phyloP scores from a whole-genome alignment of 2,329 filamentous ascomycete genomes.

The Purpureocillium lavendulum region DNA sequence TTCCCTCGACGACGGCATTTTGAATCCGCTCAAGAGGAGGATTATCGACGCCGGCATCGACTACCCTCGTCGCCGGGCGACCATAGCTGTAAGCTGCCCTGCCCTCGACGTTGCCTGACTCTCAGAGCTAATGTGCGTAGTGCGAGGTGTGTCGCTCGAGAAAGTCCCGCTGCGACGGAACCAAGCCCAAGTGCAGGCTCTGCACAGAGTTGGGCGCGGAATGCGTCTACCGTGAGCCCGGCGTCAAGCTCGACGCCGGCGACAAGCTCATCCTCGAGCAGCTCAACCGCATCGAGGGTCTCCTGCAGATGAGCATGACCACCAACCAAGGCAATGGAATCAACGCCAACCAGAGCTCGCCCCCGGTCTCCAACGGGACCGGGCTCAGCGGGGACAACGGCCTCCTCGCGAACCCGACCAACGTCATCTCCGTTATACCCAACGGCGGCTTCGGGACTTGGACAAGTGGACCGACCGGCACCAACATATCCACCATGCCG shows the following conservation, averaged over 20 bases:
- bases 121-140: slow-evolving; percentile 27
- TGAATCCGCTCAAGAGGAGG: slow-evolving; percentile 52
- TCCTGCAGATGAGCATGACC: slow-evolving; percentile 64
- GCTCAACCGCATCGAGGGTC: slow-evolving; percentile 65
- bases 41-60: slow-evolving; percentile 54
- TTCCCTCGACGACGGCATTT: slow-evolving; percentile 41
- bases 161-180: slow-evolving; percentile 73
- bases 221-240: slow-evolving; percentile 77
- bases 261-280: slow-evolving; percentile 80
- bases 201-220: slow-evolving; percentile 76
- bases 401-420: slow-evolving; percentile 33
- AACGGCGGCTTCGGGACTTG: slow-evolving; percentile 65
- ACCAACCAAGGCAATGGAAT: slow-evolving; percentile 40
- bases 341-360: slow-evolving; percentile 52
- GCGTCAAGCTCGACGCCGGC: slow-evolving; percentile 78
- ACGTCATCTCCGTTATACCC: slow-evolving; percentile 47
- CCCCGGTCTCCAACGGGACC: slow-evolving; percentile 56
- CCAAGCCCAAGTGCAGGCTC: slow-evolving; percentile 74
- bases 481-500: slow-evolving; percentile 78
- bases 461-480: slow-evolving; percentile 43
- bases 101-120: background rate
- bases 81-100: slow-evolving; percentile 51
- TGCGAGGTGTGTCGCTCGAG: slow-evolving; percentile 75
- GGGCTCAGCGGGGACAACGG: slow-evolving; percentile 49
- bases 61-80: slow-evolving; percentile 56